A percentile compares a stretch with the other conserved stretches of the same genome.
Conservation (phyloP, 1,284 basidiomycete species). For the Sporisorium scitamineum region DNA sequence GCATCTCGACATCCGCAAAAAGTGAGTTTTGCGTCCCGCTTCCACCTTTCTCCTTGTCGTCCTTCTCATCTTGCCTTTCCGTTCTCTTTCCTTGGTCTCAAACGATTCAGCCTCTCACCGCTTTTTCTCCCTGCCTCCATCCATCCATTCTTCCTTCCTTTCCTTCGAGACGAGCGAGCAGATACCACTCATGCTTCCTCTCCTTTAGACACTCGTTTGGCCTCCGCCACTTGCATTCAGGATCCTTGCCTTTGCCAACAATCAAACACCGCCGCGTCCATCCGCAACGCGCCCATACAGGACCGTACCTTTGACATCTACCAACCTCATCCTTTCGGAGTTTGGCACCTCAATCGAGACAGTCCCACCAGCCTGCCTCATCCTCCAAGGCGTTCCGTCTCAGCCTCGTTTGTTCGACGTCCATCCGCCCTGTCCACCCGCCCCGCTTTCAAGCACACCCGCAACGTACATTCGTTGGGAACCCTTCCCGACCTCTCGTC, state of each 20-base stretch:
- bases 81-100: background rate
- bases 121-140: background rate
- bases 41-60: background rate
- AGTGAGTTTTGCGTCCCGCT: background rate
- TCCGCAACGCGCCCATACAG: background rate
- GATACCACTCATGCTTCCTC: slow-evolving; percentile 12
- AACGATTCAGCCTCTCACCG: slow-evolving; percentile 3
- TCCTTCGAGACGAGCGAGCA: too few relatives aligned
- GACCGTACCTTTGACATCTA: slow-evolving; percentile 13
- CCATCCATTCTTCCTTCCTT: background rate
- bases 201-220: slow-evolving; percentile 7
- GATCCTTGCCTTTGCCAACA: background rate
- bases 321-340: slow-evolving; percentile 41
- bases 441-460: slow-evolving; percentile 6
- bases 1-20: slow-evolving; percentile 3
- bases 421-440: background rate
- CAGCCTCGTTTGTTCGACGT: slow-evolving; percentile 25
- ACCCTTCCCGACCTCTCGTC: slow-evolving; percentile 30
- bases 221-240: slow-evolving; percentile 7
- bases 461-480: slow-evolving; percentile 47
- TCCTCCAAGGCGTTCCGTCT: slow-evolving; percentile 31
- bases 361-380: slow-evolving; percentile 37
- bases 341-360: slow-evolving; percentile 34
- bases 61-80: background rate
- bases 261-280: background rate